Evolutionary conservation across 768 basidiomycete genomes (phyloP).

Genomic region (Mycena alexandri): DNA sequence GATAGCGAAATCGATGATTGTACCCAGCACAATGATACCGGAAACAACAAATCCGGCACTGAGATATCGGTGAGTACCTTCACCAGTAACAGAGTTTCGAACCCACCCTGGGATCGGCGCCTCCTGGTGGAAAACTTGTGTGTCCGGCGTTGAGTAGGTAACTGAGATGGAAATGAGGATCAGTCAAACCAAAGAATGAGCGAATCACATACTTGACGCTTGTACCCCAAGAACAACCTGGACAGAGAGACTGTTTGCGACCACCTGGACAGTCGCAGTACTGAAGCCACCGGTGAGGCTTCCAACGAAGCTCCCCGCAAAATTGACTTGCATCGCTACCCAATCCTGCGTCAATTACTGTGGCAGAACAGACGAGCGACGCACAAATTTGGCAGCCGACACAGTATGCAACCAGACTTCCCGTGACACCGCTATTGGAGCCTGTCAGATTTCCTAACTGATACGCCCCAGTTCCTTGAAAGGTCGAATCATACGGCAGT

Average conservation of each 20-base stretch:
- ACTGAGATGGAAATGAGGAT: slow-evolving; percentile 6
- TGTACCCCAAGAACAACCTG: not conserved
- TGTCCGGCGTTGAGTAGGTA: not conserved
- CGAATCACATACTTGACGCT: not conserved
- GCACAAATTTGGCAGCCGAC: no score
- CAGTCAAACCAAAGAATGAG: slow-evolving; percentile 2
- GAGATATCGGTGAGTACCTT: slow-evolving; percentile 6
- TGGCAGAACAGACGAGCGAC: no score
- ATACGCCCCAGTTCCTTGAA: no score
- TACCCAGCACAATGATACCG: not conserved
- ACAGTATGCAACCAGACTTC: no score
- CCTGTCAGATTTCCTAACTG: no score
- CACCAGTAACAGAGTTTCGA: slow-evolving; percentile 1
- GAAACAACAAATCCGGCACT: not conserved
- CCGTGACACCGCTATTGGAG: no score
- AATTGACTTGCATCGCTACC: not conserved
- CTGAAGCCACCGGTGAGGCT: slow-evolving; percentile 1
- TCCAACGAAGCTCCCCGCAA: not conserved
- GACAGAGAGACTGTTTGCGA: not conserved
- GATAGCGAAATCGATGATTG: not conserved
- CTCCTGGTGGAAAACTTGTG: not conserved
- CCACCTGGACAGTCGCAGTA: slow-evolving; percentile 1
- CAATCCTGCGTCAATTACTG: no score
- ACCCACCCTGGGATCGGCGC: slow-evolving; percentile 1
- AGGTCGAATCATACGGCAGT: no score